These are phyloP conservation scores for Suaeda aralocaspica DNA, from an alignment of 148 eudicot species.

Conservation along the genomic window DNA sequence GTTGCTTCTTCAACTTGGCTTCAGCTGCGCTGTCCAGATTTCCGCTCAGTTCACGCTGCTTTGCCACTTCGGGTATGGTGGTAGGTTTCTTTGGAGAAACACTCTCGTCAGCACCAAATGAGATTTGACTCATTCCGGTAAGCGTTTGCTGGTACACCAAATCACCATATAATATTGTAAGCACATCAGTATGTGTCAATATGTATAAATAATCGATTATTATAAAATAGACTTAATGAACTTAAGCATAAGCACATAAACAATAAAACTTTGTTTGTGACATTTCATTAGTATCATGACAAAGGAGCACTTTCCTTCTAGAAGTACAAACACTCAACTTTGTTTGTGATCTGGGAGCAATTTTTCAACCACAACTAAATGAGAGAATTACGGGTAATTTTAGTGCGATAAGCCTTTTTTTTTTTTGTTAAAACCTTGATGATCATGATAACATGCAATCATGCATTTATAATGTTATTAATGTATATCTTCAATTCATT, in stretches of 20 bases:
- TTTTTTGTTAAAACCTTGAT: background rate
- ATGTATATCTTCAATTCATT: too few species aligned
- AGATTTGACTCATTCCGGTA: slow-evolving; percentile 79
- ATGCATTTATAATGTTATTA: too few species aligned
- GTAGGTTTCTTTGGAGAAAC: slow-evolving; percentile 72
- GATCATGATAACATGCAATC: background rate
- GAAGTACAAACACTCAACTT: background rate
- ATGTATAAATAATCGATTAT: background rate
- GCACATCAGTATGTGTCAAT: slow-evolving; percentile 9
- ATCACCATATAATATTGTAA: slow-evolving; percentile 10
- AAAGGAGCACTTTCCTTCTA: slow-evolving; percentile 1
- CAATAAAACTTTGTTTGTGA: background rate
- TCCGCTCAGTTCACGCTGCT: slow-evolving; percentile 89
- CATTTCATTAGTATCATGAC: slow-evolving; percentile 3
- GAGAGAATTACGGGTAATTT: too few species aligned
- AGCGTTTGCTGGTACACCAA: slow-evolving; percentile 61
- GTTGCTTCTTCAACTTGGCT: slow-evolving; percentile 57
- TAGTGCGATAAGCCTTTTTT: too few species aligned
- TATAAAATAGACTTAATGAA: background rate
- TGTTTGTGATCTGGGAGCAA: background rate
- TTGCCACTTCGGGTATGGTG: slow-evolving; percentile 69
- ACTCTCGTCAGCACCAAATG: slow-evolving; percentile 64
- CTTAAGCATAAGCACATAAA: background rate
- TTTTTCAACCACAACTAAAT: background rate
- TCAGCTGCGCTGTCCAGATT: slow-evolving; percentile 53